Conservation (phyloP, 371 early-diverging fungal species). For the Syncephalastrum sp. region DNA sequence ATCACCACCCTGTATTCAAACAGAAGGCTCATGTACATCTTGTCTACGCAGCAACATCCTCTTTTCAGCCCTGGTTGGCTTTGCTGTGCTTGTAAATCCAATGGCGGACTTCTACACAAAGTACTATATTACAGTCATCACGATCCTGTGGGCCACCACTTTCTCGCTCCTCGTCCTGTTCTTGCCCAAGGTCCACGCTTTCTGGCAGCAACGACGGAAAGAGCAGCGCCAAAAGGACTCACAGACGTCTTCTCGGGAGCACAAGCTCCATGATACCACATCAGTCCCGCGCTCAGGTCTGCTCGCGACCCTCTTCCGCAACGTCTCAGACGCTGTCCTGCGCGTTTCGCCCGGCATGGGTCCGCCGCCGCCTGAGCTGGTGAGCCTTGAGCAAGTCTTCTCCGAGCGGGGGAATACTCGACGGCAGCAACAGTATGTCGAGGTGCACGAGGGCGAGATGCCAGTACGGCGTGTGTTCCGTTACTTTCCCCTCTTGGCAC, state of each 20-base stretch:
- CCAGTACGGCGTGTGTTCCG: constrained; percentile 53
- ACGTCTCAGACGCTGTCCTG: not conserved
- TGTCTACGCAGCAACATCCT: constrained; percentile 42
- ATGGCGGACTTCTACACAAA: constrained; percentile 52
- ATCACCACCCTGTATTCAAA: not conserved
- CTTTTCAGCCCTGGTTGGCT: constrained; percentile 51
- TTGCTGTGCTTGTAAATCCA: constrained; percentile 52
- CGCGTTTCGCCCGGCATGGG: not conserved
- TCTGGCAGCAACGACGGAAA: constrained; percentile 19
- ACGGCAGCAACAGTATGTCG: constrained; percentile 17
- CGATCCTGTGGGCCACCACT: constrained; percentile 55
- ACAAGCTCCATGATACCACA: not conserved
- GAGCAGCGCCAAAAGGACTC: constrained; percentile 8
- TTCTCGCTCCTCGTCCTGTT: constrained; percentile 56
- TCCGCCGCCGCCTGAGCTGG: constrained; percentile 11
- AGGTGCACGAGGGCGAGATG: constrained; percentile 50
- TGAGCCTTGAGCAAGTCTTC: constrained; percentile 19
- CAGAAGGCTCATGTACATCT: not conserved
- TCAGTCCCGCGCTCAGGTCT: too few species aligned
- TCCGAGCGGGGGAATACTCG: constrained; percentile 19
- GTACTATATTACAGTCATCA: constrained; percentile 50
- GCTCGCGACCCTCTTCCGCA: too few species aligned
- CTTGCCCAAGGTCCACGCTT: constrained; percentile 54
- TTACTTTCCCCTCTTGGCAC: constrained; percentile 52
- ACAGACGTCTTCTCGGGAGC: constrained; percentile 3